A percentile compares a stretch with the other conserved stretches of the same genome.
phyloP scores from a whole-genome alignment of 768 basidiomycete species.

The Mycena floridula region DNA sequence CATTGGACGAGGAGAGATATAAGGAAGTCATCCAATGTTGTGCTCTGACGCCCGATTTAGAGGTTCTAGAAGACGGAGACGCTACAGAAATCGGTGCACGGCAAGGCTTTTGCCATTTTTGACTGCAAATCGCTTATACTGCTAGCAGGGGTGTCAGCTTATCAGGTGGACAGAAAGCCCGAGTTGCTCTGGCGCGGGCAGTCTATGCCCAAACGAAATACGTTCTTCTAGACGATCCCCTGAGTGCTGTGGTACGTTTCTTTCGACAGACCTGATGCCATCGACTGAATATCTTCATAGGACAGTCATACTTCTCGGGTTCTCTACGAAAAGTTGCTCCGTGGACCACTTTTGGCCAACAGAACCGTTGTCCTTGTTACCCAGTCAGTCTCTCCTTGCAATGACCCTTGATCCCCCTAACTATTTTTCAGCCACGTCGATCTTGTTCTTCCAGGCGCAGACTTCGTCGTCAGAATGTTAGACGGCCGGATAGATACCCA shows the following conservation, averaged over 20 bases:
- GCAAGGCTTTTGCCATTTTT: slow-evolving; percentile 19
- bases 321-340: slow-evolving; percentile 57
- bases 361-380: slow-evolving; percentile 52
- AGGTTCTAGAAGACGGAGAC: slow-evolving; percentile 83
- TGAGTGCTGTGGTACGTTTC: slow-evolving; percentile 69
- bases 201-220: slow-evolving; percentile 68
- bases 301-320: slow-evolving; percentile 65
- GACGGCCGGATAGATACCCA: slow-evolving; percentile 78
- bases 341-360: slow-evolving; percentile 57
- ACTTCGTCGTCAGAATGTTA: slow-evolving; percentile 73
- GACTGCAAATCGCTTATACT: neutral
- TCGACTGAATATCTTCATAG: slow-evolving; percentile 22
- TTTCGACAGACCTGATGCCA: slow-evolving; percentile 2
- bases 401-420: slow-evolving; percentile 28
- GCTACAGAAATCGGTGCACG: slow-evolving; percentile 77
- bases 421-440: slow-evolving; percentile 84
- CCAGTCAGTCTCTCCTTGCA: slow-evolving; percentile 7
- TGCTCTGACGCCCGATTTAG: slow-evolving; percentile 74
- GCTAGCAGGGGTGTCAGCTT: slow-evolving; percentile 57
- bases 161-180: slow-evolving; percentile 79
- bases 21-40: slow-evolving; percentile 77
- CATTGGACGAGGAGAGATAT: slow-evolving; percentile 69
- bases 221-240: slow-evolving; percentile 74
- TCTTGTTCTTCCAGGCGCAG: slow-evolving; percentile 66
- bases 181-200: slow-evolving; percentile 78